A percentile compares a stretch with the other conserved stretches of the same genome.
phyloP scores from a whole-genome alignment of 2,329 filamentous ascomycete genomes.

The Neobulgaria alba region DNA sequence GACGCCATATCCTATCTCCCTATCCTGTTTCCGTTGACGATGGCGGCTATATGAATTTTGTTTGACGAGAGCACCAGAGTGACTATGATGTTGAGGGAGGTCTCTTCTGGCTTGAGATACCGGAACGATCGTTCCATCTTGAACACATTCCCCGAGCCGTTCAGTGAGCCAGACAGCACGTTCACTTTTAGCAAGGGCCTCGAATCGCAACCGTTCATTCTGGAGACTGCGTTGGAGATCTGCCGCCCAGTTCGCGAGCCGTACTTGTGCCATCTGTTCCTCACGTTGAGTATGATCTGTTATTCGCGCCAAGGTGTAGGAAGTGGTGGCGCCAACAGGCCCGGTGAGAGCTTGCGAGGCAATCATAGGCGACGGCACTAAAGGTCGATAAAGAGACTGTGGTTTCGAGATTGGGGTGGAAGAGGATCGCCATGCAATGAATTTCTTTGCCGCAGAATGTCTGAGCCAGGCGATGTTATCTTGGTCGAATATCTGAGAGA shows the following conservation, averaged over 20 bases:
- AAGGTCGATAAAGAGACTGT: constrained; percentile 31
- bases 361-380: constrained; percentile 21
- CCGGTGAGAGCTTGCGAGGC: constrained; percentile 19
- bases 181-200: constrained; percentile 52
- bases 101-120: constrained; percentile 31
- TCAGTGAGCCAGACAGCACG: constrained; percentile 62
- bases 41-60: constrained; percentile 13
- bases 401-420: constrained; percentile 23
- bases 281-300: constrained; percentile 51
- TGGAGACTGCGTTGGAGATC: constrained; percentile 70
- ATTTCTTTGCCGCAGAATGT: constrained; percentile 75
- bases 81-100: constrained; percentile 8
- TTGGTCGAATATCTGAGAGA: constrained; percentile 67
- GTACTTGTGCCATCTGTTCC: constrained; percentile 56
- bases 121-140: constrained; percentile 54
- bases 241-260: constrained; percentile 72
- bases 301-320: constrained; percentile 53
- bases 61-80: constrained; percentile 16
- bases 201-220: constrained; percentile 63
- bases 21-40: constrained; percentile 5
- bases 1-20: background rate
- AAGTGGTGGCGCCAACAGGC: constrained; percentile 31
- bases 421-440: constrained; percentile 57
- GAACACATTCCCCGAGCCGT: constrained; percentile 55
- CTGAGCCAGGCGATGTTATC: constrained; percentile 75